These are phyloP conservation scores for Alternaria brassicae DNA, from an alignment of 2,329 filamentous ascomycete genomes.

Conservation along the genomic window DNA sequence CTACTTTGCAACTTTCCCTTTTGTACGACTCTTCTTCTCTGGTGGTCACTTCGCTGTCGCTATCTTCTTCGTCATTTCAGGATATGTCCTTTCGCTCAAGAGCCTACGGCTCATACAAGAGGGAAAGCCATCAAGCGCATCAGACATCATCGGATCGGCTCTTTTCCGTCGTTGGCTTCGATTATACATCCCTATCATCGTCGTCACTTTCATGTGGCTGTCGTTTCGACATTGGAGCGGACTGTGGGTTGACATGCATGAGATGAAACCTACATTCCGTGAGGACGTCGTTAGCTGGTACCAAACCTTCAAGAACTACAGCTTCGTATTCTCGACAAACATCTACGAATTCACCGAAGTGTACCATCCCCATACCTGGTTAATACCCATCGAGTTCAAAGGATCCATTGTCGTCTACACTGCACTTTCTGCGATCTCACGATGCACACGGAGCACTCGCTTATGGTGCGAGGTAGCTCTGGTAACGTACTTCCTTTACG, in stretches of 20 bases:
- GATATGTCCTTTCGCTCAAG: conserved; percentile 60
- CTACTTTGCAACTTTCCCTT: conserved; percentile 51
- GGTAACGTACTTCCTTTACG: conserved; percentile 71
- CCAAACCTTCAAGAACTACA: conserved; percentile 67
- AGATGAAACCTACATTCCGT: conserved; percentile 56
- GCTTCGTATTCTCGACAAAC: conserved; percentile 68
- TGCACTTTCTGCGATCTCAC: conserved; percentile 63
- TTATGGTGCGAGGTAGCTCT: conserved; percentile 62
- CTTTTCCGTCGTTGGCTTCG: conserved; percentile 61
- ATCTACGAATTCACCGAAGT: conserved; percentile 61
- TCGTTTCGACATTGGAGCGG: conserved; percentile 58
- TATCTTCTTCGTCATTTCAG: conserved; percentile 62
- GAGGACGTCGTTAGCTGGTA: conserved; percentile 43
- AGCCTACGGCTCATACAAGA: conserved; percentile 55
- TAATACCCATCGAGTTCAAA: conserved; percentile 51
- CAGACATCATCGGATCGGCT: conserved; percentile 56
- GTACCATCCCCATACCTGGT: conserved; percentile 48
- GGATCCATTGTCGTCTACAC: conserved; percentile 71
- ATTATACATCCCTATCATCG: conserved; percentile 61
- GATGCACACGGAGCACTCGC: conserved; percentile 62
- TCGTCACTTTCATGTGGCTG: conserved; percentile 62
- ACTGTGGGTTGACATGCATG: conserved; percentile 53
- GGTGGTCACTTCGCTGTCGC: conserved; percentile 60
- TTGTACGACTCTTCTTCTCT: conserved; percentile 58
- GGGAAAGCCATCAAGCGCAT: conserved; percentile 49